Evolutionary conservation across 495 filamentous ascomycete species (phyloP), one percentile per base, ranked within the genome.

Genomic region (Beverwykella pulmonaria): DNA sequence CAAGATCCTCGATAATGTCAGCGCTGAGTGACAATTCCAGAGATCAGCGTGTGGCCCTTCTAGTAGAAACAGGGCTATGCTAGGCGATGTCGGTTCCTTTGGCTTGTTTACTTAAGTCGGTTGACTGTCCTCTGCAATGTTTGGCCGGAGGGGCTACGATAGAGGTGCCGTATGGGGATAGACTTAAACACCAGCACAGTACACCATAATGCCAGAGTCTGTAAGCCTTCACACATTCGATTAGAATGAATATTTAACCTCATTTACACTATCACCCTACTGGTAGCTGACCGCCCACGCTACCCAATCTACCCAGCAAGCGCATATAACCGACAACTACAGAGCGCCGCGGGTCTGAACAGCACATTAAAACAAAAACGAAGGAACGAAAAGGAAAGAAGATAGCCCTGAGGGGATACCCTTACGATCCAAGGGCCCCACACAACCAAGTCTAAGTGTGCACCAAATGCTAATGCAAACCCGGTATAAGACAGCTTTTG

Each of bases 401-500:
- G 17, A 57, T 12, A 57, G 23, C 19, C 19, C 27, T 17, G 5
- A 25, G 5, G 29, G 26, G 22, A 26, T 20, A 26, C 36, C 39
- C 39, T 9, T 3, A 44, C 17, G 39, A 44, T 44, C 8, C 39
- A 39, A 49, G 14, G 50, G 65, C 22, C 59, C 19, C 25, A 62
- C 55, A 52, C 65, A 58, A 68, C 65, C 65, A 44, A 44, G 39
- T 62, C 65, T 68, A 62, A 27, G 36, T 32, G 52, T 49, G 58
- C 63, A 68, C 59, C 41, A 57, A 58, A 68, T 62, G 65, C 58
- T 26, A 41, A 68, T 57, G 53, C 58, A 57, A 53, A 8, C 34
- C 50, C 49, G 41, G 36, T 23, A 44, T 14, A n/a, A 44, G 39
- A 44, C 39, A 12, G 39, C 27, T 47, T 59, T 59, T 52, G 46